Conservation (phyloP, 192 early-diverging fungal genomes). For the Coemansia sp. region DNA sequence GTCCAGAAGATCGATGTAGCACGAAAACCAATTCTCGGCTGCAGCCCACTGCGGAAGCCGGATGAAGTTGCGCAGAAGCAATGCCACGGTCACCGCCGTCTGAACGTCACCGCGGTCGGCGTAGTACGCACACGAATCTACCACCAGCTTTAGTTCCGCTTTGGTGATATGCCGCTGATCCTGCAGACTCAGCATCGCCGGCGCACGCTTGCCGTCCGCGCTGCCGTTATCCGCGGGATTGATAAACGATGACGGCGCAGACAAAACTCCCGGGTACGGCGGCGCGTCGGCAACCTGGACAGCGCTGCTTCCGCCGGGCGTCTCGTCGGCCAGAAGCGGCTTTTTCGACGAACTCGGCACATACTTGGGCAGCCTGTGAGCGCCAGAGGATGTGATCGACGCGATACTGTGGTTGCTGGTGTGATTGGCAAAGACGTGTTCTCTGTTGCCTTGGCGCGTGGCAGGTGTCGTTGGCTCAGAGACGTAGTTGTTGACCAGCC, state of each 20-base stretch:
- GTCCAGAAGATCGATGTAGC: conserved; percentile 51
- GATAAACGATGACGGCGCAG: conserved; percentile 9
- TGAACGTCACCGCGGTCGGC: conserved; percentile 50
- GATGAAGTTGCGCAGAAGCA: conserved; percentile 54
- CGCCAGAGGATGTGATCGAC: neutral
- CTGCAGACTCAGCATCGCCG: conserved; percentile 4
- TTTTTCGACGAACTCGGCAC: neutral
- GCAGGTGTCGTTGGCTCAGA: conserved; percentile 42
- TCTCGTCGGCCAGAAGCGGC: conserved; percentile 6
- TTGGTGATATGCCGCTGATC: conserved; percentile 35
- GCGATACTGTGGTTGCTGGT: neutral
- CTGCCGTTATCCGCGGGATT: neutral
- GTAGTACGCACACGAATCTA: conserved; percentile 51
- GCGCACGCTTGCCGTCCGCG: neutral
- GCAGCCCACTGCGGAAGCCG: conserved; percentile 27
- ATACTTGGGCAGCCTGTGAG: neutral
- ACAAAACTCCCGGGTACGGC: neutral
- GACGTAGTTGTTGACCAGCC: conserved; percentile 14
- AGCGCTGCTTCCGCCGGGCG: neutral
- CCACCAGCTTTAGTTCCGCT: conserved; percentile 33
- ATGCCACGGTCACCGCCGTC: conserved; percentile 50
- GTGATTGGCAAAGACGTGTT: conserved; percentile 5
- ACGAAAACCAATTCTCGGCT: conserved; percentile 35
- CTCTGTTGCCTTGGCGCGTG: neutral
- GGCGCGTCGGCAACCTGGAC: neutral